Conservation (phyloP, 2,329 filamentous ascomycete genomes). For the Paradendryphiella salina region DNA sequence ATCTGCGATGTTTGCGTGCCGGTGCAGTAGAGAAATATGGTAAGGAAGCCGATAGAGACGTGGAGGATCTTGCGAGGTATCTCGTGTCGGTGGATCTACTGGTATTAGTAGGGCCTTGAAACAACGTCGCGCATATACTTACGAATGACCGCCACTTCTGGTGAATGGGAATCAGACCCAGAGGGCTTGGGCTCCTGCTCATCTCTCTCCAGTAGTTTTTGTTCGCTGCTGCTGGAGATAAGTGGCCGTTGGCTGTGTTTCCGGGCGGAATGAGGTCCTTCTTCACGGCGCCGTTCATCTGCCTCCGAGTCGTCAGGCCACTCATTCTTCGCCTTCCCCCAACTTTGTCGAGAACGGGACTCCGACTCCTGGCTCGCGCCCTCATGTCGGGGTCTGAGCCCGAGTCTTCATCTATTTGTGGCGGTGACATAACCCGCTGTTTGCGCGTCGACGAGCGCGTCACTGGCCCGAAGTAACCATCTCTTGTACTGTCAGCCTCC, state of each 20-base stretch:
- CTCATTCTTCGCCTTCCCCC: slow-evolving; percentile 51
- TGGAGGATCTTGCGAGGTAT: slow-evolving; percentile 92
- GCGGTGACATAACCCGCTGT: slow-evolving; percentile 59
- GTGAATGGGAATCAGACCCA: slow-evolving; percentile 94
- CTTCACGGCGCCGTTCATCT: slow-evolving; percentile 36
- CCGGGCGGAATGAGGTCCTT: slow-evolving; percentile 49
- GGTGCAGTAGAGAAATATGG: slow-evolving; percentile 79
- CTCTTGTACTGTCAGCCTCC: slow-evolving; percentile 51
- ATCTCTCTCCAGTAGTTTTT: slow-evolving; percentile 84
- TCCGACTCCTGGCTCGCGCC: slow-evolving; percentile 72
- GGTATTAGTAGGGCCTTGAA: slow-evolving; percentile 19
- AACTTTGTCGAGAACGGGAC: slow-evolving; percentile 57
- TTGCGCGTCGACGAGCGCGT: slow-evolving; percentile 74
- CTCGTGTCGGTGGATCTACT: slow-evolving; percentile 79
- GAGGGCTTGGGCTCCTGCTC: slow-evolving; percentile 86
- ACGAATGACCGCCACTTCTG: slow-evolving; percentile 88
- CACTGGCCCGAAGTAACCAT: slow-evolving; percentile 71
- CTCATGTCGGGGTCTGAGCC: slow-evolving; percentile 59
- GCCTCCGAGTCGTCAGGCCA: slow-evolving; percentile 57
- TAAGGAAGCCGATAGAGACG: slow-evolving; percentile 94
- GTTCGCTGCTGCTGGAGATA: slow-evolving; percentile 65
- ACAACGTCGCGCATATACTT: slow-evolving; percentile 24
- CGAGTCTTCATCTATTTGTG: slow-evolving; percentile 65
- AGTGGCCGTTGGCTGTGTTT: slow-evolving; percentile 64
- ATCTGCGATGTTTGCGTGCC: slow-evolving; percentile 78